Evolutionary conservation across 2,329 filamentous ascomycete species (phyloP).

Genomic region (Alternaria viburni): DNA sequence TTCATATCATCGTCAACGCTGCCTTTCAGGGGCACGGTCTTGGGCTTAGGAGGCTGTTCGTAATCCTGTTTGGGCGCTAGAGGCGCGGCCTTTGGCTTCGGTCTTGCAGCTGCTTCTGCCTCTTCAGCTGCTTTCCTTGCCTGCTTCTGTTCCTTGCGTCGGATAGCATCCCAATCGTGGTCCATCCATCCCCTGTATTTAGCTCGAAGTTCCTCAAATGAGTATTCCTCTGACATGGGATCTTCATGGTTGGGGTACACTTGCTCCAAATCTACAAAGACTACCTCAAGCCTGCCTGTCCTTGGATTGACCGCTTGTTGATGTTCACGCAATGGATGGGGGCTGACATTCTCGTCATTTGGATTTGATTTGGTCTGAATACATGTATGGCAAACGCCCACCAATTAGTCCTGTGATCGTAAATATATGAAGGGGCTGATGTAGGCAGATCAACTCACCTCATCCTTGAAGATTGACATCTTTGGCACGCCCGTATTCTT

Average conservation of each 20-base stretch:
- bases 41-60: conserved; percentile 24
- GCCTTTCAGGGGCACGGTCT: conserved; percentile 44
- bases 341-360: conserved; percentile 47
- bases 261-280: conserved; percentile 84
- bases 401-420: conserved; percentile 83
- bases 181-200: conserved; percentile 71
- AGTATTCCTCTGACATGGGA: conserved; percentile 72
- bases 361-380: conserved; percentile 55
- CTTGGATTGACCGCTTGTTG: conserved; percentile 83
- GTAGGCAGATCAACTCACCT: conserved; percentile 70
- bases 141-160: conserved; percentile 33
- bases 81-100: conserved; percentile 19
- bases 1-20: conserved; percentile 39
- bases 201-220: conserved; percentile 91
- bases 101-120: conserved; percentile 12
- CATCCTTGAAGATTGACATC: conserved; percentile 92
- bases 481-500: conserved; percentile 79
- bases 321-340: conserved; percentile 73
- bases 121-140: conserved; percentile 35
- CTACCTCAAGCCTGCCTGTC: conserved; percentile 82
- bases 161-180: conserved; percentile 58
- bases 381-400: conserved; percentile 58
- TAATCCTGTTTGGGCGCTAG: conserved; percentile 24
- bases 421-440: conserved; percentile 49
- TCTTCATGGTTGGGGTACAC: conserved; percentile 81